Base-by-base conservation (phyloP, 1,284 basidiomycete genomes). In the Puccinia horiana region DNA sequence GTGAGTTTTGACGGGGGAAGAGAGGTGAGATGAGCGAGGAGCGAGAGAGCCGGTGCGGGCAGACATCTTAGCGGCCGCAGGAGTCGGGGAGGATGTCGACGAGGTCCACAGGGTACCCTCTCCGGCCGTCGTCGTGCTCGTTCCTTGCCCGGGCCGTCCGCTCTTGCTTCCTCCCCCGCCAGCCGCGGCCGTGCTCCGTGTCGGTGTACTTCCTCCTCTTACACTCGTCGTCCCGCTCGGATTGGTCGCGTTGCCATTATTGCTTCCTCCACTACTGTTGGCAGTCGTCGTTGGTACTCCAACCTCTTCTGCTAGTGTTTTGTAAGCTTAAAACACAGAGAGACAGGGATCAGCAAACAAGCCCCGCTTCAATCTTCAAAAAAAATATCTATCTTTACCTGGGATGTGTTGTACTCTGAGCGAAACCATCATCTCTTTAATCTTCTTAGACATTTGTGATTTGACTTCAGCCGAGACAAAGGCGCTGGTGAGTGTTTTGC, bases 401-500 rank as follows among this genome's bases (percentile, higher is more conserved):
- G 87, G 87, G 12, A 85, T 84, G 26, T 82, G 81, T 26, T 85
- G 83, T 29, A 87, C 83, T 2, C 84, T 80, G 65, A 88, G 84
- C 9, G 83, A 65, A 0, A 83, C 42, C 56, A 88, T 47, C 1
- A 86, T 76, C 3, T 75, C 63, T 29, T 84, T 84, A 32, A 87
- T 83, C 26, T 85, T 84, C 9, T 95, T 94, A 1, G 93, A 89
- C 84, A 93, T 93, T 61, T 88, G 88, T 1, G 89, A 88, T 86
- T 93, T 93, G 84, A 93, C 91, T 1, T 88, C 86, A 12, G 23
- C 0, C 11, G 91, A 90, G 83, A 98, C 89, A 88, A 92, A 93
- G 23, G 92, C 90, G 86, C 93, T 94, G 2, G 93, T 93, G 84
- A 98, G 88, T 83, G 98, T 93, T 88, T 98, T 98, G 87, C 94